These are phyloP conservation scores for Colletotrichum ledebouriae DNA, from an alignment of 2,329 filamentous ascomycete genomes.

Conservation along the genomic window DNA sequence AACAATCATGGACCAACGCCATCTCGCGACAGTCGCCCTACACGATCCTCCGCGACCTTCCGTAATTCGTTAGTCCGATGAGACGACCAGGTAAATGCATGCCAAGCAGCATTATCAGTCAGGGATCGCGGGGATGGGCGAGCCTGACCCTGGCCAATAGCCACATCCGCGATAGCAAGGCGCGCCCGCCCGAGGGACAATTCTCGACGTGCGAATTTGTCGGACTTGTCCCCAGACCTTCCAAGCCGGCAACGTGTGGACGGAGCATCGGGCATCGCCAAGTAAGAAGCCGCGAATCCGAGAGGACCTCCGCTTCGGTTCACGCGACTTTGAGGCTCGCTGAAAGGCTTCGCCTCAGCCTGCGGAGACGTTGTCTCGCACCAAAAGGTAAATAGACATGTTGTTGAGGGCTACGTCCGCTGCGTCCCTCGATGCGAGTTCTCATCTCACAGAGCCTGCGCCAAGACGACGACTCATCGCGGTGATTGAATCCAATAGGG, in stretches of 20 bases:
- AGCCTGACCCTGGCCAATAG: not conserved
- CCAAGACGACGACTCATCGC: no score
- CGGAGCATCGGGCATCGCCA: constrained; percentile 39
- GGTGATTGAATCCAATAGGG: not conserved
- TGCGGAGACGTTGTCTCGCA: no score
- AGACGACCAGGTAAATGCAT: constrained; percentile 19
- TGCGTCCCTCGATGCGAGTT: no score
- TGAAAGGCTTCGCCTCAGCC: no score
- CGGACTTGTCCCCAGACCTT: constrained; percentile 17
- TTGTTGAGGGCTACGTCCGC: no score
- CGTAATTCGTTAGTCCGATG: constrained; percentile 6
- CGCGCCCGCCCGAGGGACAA: not conserved
- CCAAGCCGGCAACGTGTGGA: constrained; percentile 37
- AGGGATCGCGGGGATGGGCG: not conserved
- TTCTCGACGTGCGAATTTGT: not conserved
- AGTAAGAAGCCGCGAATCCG: constrained; percentile 23
- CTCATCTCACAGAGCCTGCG: no score
- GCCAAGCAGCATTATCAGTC: constrained; percentile 23
- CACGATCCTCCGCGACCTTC: not conserved
- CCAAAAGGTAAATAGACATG: no score
- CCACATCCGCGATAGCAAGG: not conserved
- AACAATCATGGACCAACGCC: no score
- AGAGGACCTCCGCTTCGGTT: not conserved
- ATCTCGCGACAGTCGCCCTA: not conserved
- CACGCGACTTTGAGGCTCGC: constrained; percentile 1